Conservation (phyloP, 2,329 filamentous ascomycete species). For the Botryotinia globosa region DNA sequence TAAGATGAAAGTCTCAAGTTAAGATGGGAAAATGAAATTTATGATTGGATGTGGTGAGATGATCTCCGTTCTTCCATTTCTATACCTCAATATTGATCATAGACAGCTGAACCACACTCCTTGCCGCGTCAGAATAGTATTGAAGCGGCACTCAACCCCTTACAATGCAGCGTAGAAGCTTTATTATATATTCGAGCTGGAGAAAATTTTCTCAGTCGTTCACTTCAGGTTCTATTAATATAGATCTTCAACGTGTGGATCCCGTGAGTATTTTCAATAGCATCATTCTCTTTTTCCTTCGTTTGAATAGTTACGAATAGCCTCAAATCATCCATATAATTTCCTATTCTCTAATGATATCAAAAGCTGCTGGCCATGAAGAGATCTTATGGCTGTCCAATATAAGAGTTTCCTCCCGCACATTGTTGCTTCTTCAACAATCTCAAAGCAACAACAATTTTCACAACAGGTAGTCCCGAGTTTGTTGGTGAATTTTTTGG, state of each 20-base stretch:
- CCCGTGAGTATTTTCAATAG: rapidly evolving
- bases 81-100: not conserved
- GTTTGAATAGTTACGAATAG: not conserved
- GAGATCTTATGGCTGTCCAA: not conserved
- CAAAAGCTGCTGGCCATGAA: not conserved
- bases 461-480: no score
- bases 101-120: no score
- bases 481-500: no score
- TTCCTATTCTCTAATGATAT: not conserved
- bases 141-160: no score
- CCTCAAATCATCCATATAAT: rapidly evolving
- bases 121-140: no score
- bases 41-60: not conserved
- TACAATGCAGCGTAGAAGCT: not conserved
- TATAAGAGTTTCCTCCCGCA: not conserved
- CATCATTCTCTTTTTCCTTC: not conserved
- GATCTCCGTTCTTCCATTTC: not conserved
- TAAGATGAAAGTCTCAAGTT: not conserved
- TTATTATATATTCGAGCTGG: not conserved
- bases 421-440: not conserved
- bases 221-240: not conserved
- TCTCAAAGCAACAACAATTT: not conserved
- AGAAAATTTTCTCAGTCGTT: no score
- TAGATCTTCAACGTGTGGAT: not conserved
- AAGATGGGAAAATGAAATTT: not conserved